Conservation (phyloP, 805 yeast species). For the Pichia ethanolica region DNA sequence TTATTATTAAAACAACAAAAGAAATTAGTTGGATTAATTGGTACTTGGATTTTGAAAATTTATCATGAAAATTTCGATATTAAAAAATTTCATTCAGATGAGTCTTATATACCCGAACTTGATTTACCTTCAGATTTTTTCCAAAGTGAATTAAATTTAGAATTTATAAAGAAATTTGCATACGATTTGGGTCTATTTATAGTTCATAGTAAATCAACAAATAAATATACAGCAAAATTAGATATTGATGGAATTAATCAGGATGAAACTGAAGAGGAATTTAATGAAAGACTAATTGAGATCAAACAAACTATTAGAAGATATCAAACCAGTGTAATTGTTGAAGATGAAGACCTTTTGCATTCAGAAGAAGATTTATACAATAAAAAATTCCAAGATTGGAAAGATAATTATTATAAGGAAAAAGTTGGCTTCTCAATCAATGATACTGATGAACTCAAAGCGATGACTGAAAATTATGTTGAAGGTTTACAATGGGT, state of each 20-base stretch:
- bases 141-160: slow-evolving; percentile 39
- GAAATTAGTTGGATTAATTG: slow-evolving; percentile 54
- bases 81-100: slow-evolving; percentile 28
- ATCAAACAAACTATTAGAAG: slow-evolving; percentile 50
- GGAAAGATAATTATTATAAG: slow-evolving; percentile 84
- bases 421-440: slow-evolving; percentile 69
- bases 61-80: slow-evolving; percentile 28
- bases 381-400: slow-evolving; percentile 61
- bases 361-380: slow-evolving; percentile 55
- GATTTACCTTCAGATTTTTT: slow-evolving; percentile 42
- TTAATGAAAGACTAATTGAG: slow-evolving; percentile 41
- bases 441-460: slow-evolving; percentile 50
- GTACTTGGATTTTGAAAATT: slow-evolving; percentile 38
- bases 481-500: slow-evolving; percentile 98
- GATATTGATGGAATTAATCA: slow-evolving; percentile 73
- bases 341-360: slow-evolving; percentile 51
- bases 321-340: slow-evolving; percentile 56
- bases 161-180: slow-evolving; percentile 57
- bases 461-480: slow-evolving; percentile 68
- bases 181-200: slow-evolving; percentile 60
- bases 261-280: slow-evolving; percentile 60
- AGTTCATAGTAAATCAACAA: slow-evolving; percentile 52
- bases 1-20: slow-evolving; percentile 65
- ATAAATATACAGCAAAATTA: slow-evolving; percentile 49
- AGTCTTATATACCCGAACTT: slow-evolving; percentile 36